Evolutionary conservation across 306 rosid species (phyloP).

Genomic region (Hippophae gyantsensis): DNA sequence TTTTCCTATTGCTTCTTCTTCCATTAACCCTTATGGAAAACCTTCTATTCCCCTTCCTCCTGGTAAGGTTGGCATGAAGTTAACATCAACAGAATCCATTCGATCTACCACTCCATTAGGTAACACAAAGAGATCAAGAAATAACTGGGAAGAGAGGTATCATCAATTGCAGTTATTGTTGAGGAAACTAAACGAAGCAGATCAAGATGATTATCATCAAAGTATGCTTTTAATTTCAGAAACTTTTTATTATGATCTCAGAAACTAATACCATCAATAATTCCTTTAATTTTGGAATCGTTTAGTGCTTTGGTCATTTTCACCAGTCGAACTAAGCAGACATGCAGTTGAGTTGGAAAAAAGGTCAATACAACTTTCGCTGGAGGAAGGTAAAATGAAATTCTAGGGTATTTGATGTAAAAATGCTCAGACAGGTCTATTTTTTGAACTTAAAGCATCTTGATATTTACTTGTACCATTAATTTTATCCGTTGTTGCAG

Average conservation of each 20-base stretch:
- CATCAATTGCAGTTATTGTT: conserved; percentile 51
- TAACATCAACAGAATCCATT: conserved; percentile 41
- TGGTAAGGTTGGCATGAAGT: conserved; percentile 40
- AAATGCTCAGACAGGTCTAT: too few relatives aligned
- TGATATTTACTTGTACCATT: too few relatives aligned
- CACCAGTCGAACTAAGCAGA: conserved; percentile 73
- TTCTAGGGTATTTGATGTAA: neutral
- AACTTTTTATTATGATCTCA: conserved; percentile 13
- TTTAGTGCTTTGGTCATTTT: conserved; percentile 67
- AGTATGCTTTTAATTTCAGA: conserved; percentile 33
- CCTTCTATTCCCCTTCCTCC: conserved; percentile 47
- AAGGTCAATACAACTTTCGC: conserved; percentile 91
- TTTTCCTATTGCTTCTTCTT: conserved; percentile 46
- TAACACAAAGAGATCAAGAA: conserved; percentile 36
- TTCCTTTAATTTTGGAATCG: conserved; percentile 25
- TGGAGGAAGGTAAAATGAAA: conserved; percentile 73
- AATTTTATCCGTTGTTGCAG: conserved; percentile 23
- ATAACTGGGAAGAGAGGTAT: conserved; percentile 69
- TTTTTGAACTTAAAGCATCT: too few relatives aligned
- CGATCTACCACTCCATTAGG: conserved; percentile 30
- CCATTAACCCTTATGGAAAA: conserved; percentile 47
- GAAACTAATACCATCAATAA: conserved; percentile 17
- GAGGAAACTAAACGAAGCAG: conserved; percentile 67
- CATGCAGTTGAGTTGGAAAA: conserved; percentile 93
- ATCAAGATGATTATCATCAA: conserved; percentile 62